Evolutionary conservation across 179 eudicot species (phyloP), one percentile per base, ranked within the genome.

Genomic region (Spinacia oleracea): DNA sequence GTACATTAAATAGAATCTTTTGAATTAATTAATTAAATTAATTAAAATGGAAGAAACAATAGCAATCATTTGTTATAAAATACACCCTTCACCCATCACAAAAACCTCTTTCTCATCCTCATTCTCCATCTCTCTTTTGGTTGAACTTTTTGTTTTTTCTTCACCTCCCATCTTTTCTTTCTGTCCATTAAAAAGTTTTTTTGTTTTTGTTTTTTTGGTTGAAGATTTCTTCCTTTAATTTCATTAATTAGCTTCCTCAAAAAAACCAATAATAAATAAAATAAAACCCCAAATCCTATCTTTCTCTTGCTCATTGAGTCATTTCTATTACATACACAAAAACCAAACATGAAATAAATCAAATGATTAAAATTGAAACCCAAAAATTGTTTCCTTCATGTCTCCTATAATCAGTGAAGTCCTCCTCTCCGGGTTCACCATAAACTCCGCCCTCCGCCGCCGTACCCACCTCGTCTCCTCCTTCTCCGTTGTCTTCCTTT

Each of bases 401-500:
- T 86, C 92, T 67, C 87, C 89, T 14, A 86, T 90, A 38, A 83
- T 91, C 34, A 85, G 91, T 79, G 93, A 91, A 86, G 84, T 87
- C 77, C 88, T 91, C 62, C 90, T 90, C n/a, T 89, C 91, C 31
- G 93, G 93, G 50, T 85, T 79, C 75, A 85, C 86, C 64, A 81
- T 89, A 42, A 83, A 83, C 85, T 89, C 92, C 48, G 79, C 87
- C 80, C 91, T 90, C 11, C 89, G 87, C 67, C 91, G 97, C 27
- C 73, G 89, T 1, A 85, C 86, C 42, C 96, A 90, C 84, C 77
- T 91, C 1, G 89, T 91, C 32, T 90, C 83, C 72, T 91, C 97
- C 58, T 80, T 91, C 76, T 91, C 97, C 18, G 89, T 90, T 48
- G 84, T 84, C 65, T 90, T 91, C 78, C 97, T 90, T 72, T 88